Conservation (phyloP, 192 early-diverging fungal species). For the Coemansia sp. region DNA sequence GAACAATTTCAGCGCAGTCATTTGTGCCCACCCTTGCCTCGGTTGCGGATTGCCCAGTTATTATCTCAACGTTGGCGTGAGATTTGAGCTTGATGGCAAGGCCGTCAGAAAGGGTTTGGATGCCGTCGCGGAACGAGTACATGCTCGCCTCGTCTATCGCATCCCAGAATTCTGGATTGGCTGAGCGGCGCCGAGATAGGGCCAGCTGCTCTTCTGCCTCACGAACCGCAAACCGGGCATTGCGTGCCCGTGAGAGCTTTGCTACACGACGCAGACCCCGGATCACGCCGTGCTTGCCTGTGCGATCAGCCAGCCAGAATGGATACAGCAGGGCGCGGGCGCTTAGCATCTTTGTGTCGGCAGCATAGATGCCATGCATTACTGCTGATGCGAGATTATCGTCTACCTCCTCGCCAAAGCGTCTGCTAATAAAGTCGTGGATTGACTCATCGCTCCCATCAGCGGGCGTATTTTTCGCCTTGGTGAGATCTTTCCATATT, state of each 20-base stretch:
- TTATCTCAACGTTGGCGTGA: conserved; percentile 61
- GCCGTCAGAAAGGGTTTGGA: conserved; percentile 65
- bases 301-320: conserved; percentile 67
- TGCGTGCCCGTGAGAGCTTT: conserved; percentile 27
- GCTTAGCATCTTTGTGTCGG: conserved; percentile 75
- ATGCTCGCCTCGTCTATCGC: conserved; percentile 66
- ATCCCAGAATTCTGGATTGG: conserved; percentile 59
- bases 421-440: conserved; percentile 71
- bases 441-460: conserved; percentile 76
- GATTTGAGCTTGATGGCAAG: conserved; percentile 56
- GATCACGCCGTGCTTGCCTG: conserved; percentile 28
- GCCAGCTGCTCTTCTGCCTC: conserved; percentile 18
- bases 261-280: conserved; percentile 31
- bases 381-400: conserved; percentile 84
- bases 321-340: conserved; percentile 70
- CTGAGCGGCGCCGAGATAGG: conserved; percentile 20
- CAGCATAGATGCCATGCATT: conserved; percentile 93
- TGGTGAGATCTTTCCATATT: conserved; percentile 30
- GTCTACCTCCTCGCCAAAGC: conserved; percentile 73
- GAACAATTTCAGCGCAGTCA: conserved; percentile 26
- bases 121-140: conserved; percentile 79
- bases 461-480: conserved; percentile 6
- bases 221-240: conserved; percentile 18
- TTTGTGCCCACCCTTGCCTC: conserved; percentile 35
- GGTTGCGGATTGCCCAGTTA: conserved; percentile 46